Conservation (phyloP, 257 asterid genomes). For the Linderniella brevidens region DNA sequence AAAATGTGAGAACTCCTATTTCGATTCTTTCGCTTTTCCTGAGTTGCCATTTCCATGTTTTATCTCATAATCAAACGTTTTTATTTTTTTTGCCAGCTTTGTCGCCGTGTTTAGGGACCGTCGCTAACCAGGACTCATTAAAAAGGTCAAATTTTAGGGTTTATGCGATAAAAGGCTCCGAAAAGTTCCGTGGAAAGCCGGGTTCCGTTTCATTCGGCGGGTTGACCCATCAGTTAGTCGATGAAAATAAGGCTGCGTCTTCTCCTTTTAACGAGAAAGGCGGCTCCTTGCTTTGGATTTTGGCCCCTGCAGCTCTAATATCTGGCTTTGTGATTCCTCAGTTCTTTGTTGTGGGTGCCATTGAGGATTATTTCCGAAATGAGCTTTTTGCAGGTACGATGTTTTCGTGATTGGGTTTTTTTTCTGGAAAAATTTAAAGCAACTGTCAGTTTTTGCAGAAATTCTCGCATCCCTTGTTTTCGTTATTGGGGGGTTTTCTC, state of each 20-base stretch:
- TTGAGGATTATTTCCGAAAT: constrained; percentile 48
- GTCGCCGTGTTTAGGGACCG: constrained; percentile 18
- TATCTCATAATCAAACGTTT: no score
- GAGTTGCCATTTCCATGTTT: no score
- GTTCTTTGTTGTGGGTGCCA: constrained; percentile 30
- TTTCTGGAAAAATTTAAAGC: no score
- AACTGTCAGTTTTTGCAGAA: neutral
- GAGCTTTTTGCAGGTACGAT: constrained; percentile 47
- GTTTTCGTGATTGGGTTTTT: neutral
- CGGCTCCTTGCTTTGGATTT: constrained; percentile 61
- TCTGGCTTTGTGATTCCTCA: constrained; percentile 51
- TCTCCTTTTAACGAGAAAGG: constrained; percentile 45
- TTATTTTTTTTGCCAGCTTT: constrained; percentile 11
- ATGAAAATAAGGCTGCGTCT: constrained; percentile 51
- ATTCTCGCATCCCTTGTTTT: neutral
- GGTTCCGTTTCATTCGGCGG: constrained; percentile 75
- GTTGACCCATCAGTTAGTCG: constrained; percentile 57
- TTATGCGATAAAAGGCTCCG: constrained; percentile 23
- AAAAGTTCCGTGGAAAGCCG: constrained; percentile 61
- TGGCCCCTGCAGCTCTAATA: constrained; percentile 74
- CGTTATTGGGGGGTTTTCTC: no score
- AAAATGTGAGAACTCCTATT: no score
- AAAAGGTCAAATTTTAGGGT: constrained; percentile 26
- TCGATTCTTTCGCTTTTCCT: neutral
- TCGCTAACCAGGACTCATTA: constrained; percentile 17